phyloP scores from a whole-genome alignment of 495 filamentous ascomycete species.

The Aspergillus egyptiacus region DNA sequence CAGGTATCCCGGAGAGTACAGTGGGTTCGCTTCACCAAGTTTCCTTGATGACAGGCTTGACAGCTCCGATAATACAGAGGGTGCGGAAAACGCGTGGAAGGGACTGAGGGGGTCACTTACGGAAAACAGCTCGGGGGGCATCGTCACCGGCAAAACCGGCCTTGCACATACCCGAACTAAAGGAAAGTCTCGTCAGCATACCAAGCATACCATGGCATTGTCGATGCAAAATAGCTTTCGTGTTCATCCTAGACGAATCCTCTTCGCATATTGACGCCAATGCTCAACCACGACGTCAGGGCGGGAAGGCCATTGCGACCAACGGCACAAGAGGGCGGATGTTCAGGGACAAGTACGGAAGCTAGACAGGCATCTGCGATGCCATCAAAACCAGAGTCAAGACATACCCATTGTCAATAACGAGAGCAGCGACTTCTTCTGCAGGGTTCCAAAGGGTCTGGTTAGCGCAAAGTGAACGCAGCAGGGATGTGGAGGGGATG shows the following conservation, averaged over 20 bases:
- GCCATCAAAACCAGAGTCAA: slow-evolving; percentile 20
- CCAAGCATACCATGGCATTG: slow-evolving; percentile 2
- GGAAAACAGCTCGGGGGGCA: slow-evolving; percentile 99
- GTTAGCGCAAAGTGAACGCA: slow-evolving; percentile 45
- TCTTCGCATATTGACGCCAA: not conserved
- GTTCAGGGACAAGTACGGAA: slow-evolving; percentile 11
- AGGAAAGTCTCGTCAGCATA: slow-evolving; percentile 20
- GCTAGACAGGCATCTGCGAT: slow-evolving; percentile 9
- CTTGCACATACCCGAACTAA: slow-evolving; percentile 99
- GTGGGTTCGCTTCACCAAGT: slow-evolving; percentile 13
- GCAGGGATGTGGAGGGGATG: slow-evolving; percentile 14
- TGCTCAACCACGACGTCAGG: not conserved
- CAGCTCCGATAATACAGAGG: slow-evolving; percentile 1
- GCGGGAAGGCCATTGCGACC: slow-evolving; percentile 1
- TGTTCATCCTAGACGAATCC: not conserved
- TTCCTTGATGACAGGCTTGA: slow-evolving; percentile 9
- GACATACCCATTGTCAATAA: slow-evolving; percentile 99
- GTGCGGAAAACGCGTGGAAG: not conserved
- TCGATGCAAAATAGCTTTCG: not conserved
- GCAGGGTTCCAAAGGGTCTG: slow-evolving; percentile 32
- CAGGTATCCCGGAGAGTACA: slow-evolving; percentile 23
- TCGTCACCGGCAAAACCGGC: slow-evolving; percentile 99
- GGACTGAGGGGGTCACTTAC: slow-evolving; percentile 63
- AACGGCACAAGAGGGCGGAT: not conserved
- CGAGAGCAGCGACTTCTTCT: slow-evolving; percentile 99